Conservation (phyloP, 345 rosid genomes). For the Acer negundo region DNA sequence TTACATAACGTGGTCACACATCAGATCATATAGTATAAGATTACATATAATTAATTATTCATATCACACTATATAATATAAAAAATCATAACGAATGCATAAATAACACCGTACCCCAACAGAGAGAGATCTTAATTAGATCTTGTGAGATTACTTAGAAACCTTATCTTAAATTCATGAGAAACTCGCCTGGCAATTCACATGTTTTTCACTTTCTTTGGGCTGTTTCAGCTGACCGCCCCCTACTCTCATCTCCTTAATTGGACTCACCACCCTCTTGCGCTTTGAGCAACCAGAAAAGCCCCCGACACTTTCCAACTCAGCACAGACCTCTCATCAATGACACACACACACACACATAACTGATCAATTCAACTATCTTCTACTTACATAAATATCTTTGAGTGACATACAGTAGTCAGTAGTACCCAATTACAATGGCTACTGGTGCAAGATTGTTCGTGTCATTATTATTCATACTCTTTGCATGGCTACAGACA, state of each 20-base stretch:
- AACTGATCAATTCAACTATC: background rate
- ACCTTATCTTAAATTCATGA: conserved; percentile 28
- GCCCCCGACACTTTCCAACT: conserved; percentile 10
- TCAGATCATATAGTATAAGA: no score
- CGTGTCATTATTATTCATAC: conserved; percentile 10
- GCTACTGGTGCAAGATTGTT: background rate
- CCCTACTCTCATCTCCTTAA: conserved; percentile 23
- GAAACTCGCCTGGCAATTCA: conserved; percentile 44
- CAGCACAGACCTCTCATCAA: background rate
- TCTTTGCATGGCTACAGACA: conserved; percentile 31
- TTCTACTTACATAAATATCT: background rate
- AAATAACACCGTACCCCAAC: no score
- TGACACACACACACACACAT: no score
- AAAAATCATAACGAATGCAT: no score
- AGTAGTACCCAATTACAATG: no score
- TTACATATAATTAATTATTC: no score
- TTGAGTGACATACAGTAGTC: background rate
- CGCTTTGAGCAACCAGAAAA: conserved; percentile 26
- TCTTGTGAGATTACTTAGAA: background rate
- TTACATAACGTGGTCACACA: no score
- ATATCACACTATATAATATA: no score
- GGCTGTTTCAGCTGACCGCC: conserved; percentile 14
- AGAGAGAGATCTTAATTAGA: no score
- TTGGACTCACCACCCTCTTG: conserved; percentile 45
- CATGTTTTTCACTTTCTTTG: conserved; percentile 38